A percentile compares a stretch with the other conserved stretches of the same genome.
These are phyloP conservation scores for Suillus fuscotomentosus DNA, from an alignment of 768 basidiomycete genomes.

Conservation along the genomic window DNA sequence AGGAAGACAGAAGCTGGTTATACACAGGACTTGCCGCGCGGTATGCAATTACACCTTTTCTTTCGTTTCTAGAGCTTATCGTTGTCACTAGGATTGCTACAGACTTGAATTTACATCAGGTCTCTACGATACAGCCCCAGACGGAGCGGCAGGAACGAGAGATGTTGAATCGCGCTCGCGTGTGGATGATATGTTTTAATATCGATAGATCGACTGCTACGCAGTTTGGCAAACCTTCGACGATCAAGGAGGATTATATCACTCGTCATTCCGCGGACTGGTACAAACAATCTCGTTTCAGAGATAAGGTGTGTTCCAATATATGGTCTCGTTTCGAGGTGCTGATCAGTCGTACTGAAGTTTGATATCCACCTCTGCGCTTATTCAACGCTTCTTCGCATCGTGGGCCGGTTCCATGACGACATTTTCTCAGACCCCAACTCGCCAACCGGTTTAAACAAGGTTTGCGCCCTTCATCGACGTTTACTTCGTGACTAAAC, in stretches of 20 bases:
- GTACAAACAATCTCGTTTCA: slow-evolving; percentile 70
- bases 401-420: slow-evolving; percentile 74
- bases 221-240: slow-evolving; percentile 87
- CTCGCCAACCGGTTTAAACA: slow-evolving; percentile 68
- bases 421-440: slow-evolving; percentile 72
- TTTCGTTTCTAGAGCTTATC: background rate
- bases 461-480: slow-evolving; percentile 36
- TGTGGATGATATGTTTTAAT: slow-evolving; percentile 91
- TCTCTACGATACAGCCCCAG: slow-evolving; percentile 55
- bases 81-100: slow-evolving; percentile 65
- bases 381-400: slow-evolving; percentile 66
- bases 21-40: slow-evolving; percentile 87
- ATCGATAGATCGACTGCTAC: slow-evolving; percentile 85
- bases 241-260: slow-evolving; percentile 82
- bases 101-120: slow-evolving; percentile 82
- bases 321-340: background rate
- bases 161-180: slow-evolving; percentile 78
- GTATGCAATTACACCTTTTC: slow-evolving; percentile 27
- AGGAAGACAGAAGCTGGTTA: slow-evolving; percentile 88
- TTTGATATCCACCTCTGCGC: slow-evolving; percentile 77
- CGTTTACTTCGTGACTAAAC: background rate
- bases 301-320: slow-evolving; percentile 44
- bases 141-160: slow-evolving; percentile 80
- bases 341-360: slow-evolving; percentile 31
- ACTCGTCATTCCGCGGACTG: slow-evolving; percentile 71